Conservation (phyloP, 164 flowering plant species). For the Aristolochia contorta region DNA sequence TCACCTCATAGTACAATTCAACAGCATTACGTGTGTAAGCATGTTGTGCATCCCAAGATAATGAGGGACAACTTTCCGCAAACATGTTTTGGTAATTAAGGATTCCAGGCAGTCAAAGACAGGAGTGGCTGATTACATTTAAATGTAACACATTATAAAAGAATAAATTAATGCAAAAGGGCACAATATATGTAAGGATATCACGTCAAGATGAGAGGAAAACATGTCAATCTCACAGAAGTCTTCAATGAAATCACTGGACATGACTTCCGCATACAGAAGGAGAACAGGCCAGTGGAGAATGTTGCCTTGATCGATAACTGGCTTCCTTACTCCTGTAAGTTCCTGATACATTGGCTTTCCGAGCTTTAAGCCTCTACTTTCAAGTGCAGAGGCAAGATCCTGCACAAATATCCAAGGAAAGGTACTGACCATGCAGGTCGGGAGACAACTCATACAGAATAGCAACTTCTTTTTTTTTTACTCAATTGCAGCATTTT, state of each 20-base stretch:
- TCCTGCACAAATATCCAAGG: constrained; percentile 33
- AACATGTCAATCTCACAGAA: constrained; percentile 92
- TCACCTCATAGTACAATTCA: constrained; percentile 86
- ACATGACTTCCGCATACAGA: constrained; percentile 90
- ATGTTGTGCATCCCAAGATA: constrained; percentile 77
- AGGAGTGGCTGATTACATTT: background rate
- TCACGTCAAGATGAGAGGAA: constrained; percentile 70
- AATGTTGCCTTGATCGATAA: constrained; percentile 51
- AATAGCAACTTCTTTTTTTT: background rate
- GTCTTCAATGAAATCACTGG: constrained; percentile 91
- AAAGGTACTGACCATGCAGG: constrained; percentile 2
- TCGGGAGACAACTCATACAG: background rate
- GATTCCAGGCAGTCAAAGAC: constrained; percentile 14
- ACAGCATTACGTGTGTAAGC: constrained; percentile 64
- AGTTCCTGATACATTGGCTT: constrained; percentile 70
- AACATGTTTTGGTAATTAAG: constrained; percentile 81
- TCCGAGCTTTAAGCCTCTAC: constrained; percentile 65
- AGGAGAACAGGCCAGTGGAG: constrained; percentile 96
- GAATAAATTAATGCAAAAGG: background rate
- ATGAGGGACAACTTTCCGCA: constrained; percentile 64
- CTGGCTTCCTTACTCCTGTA: constrained; percentile 65
- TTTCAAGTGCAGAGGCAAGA: constrained; percentile 54
- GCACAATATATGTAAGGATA: constrained; percentile 40
- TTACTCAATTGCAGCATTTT: too few species aligned
- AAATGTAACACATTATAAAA: background rate